Base-by-base conservation (phyloP, 2,329 filamentous ascomycete species). In the Exophiala dermatitidis region DNA sequence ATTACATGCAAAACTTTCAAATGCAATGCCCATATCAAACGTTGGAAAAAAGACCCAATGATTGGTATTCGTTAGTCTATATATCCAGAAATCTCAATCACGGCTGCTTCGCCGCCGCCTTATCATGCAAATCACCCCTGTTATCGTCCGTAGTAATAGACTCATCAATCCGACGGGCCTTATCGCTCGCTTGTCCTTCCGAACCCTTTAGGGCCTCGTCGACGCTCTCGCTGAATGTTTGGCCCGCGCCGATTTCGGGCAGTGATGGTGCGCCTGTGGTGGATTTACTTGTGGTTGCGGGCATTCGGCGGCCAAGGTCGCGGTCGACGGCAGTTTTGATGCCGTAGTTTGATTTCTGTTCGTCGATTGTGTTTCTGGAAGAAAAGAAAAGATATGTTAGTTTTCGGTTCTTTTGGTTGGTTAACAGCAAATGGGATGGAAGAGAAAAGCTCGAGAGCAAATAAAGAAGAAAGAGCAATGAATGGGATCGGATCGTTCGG, bases 121-220 rank as follows among this genome's bases (percentile, higher is more conserved):
- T 47, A 5, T 34, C 43, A 42, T 52, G 50, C 29, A 52, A 36
- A 42, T 52, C 50, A 3, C 7, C 5, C 26, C 38, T 26, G 5
- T 41, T 26, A 28, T 28, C 19, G n/a, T 48, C 36, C 26, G 34
- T n/a, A 3, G 31, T 52, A 6, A 48, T 37, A 2, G 36, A 41
- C 5, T 48, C 43, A 33, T 52, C 41, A 9, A 52, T 37, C 50
- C 19, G 32, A 19, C 42, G 12, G 6, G 44, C 44, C 12, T 48
- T 47, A 12, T 52, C 50, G 3, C 48, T 45, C 10, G 48, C 41
- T 28, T 12, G 7, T 3, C 41, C 50, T 5, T 44, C 44, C 3
- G 34, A 5, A 6, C 50, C 50, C 30, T 43, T 47, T 34, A 52
- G 19, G 1, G 50, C 50, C 19, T 52, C 50, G 31, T 52, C 50